phyloP scores from a whole-genome alignment of 192 early-diverging fungal species.

The Polychytrium aggregatum region DNA sequence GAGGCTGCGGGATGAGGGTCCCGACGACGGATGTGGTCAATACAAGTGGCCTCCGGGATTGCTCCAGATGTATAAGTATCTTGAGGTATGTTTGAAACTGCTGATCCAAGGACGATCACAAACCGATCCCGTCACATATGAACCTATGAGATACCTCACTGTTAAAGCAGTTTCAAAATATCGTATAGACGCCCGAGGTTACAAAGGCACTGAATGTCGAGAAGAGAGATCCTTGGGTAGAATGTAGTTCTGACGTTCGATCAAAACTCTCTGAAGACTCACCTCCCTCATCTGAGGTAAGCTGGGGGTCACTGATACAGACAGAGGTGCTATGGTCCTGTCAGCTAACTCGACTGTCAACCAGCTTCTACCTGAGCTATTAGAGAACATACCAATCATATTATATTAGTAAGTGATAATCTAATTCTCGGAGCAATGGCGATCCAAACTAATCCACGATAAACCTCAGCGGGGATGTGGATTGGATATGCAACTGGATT shows the following conservation, averaged over 20 bases:
- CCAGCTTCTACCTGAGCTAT: slow-evolving; percentile 49
- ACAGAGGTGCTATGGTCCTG: slow-evolving; percentile 46
- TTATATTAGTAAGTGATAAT: slow-evolving; percentile 48
- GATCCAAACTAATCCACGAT: not conserved
- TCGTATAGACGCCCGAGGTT: too few relatives aligned
- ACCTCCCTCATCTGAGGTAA: slow-evolving; percentile 34
- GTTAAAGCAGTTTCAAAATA: too few relatives aligned
- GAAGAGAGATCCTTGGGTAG: too few relatives aligned
- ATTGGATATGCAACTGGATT: slow-evolving; percentile 70
- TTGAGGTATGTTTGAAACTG: slow-evolving; percentile 12
- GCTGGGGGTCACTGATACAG: slow-evolving; percentile 39
- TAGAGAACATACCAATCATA: slow-evolving; percentile 41
- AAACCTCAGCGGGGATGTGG: slow-evolving; percentile 55
- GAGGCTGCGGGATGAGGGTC: slow-evolving; percentile 42
- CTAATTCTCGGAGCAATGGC: too few relatives aligned
- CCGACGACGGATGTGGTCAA: slow-evolving; percentile 39
- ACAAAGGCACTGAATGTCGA: too few relatives aligned
- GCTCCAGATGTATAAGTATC: slow-evolving; percentile 20
- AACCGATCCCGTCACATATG: too few relatives aligned
- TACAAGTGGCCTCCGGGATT: slow-evolving; percentile 35
- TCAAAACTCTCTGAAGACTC: slow-evolving; percentile 12
- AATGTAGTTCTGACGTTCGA: not conserved
- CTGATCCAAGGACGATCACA: too few relatives aligned
- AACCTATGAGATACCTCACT: too few relatives aligned
- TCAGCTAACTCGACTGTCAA: too few relatives aligned